Base-by-base conservation (phyloP, 306 rosid genomes). In the Spatholobus suberectus region DNA sequence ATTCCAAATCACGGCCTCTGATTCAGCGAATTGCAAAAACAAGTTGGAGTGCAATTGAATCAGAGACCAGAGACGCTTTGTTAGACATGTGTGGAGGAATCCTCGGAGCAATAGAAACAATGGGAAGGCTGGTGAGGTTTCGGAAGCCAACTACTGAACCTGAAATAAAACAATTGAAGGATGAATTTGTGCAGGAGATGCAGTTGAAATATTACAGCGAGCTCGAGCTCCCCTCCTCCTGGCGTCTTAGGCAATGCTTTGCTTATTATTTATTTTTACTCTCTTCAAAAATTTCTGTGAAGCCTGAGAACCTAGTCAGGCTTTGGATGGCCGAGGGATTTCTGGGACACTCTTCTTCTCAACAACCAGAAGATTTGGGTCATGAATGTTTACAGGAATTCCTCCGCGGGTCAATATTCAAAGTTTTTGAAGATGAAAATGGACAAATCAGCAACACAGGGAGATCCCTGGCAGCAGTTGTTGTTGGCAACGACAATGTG, bases 241-340 rank as follows among this genome's bases (percentile, higher is more conserved):
- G 46, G 78, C 13, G 34, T 5, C 35, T 32, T 32, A 52, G 41
- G 65, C 67, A 34, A 52, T 73, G 78, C 34, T 73, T 52, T 20
- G 66, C 51, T 54, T 51, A 73, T 32, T 18, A 17, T 5, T n/a
- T 26, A 18, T 8, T 73, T 0, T 5, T 73, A 32, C 8, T 49
- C 29, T 12, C 29, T 18, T 4, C 17, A 51, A 9, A 51, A 0
- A 0, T 0, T 32, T 32, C 32, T 10, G 6, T 51, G 6, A 9
- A 68, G 26, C 2, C 0, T 17, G 46, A 49, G 18, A 73, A 26
- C 0, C 10, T 51, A 17, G 17, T 73, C 32, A 29, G 46, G 17
- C 62, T 51, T 51, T 73, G 63, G 77, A 29, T 73, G 65, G 77
- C 65, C 2, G 77, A 73, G 43, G 77, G 77, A 9, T 51, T 51